phyloP scores from a whole-genome alignment of 352 stramenopile species.

The Phytopythium montanum region DNA sequence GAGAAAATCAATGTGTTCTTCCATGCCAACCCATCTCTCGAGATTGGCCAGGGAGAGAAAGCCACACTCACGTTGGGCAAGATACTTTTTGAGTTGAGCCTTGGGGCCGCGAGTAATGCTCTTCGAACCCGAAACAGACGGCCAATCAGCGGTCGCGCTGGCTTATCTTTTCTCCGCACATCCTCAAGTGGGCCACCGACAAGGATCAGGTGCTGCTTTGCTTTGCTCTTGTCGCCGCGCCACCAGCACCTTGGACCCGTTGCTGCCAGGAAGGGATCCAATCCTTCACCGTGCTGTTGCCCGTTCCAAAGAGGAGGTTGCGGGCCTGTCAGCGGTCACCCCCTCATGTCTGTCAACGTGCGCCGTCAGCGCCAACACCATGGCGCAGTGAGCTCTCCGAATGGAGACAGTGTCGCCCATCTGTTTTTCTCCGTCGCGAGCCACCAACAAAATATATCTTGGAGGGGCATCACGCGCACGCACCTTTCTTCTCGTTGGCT shows the following conservation, averaged over 20 bases:
- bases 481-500: background rate
- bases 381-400: no score
- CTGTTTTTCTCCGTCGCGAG: conserved; percentile 1
- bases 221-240: background rate
- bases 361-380: no score
- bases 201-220: conserved; percentile 13
- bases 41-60: conserved; percentile 2
- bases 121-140: background rate
- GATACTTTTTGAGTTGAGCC: conserved; percentile 24
- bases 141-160: conserved; percentile 17
- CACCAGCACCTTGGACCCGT: background rate
- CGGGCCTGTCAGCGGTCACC: no score
- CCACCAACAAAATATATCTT: conserved; percentile 5
- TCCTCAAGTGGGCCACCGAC: background rate
- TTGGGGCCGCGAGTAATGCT: conserved; percentile 4
- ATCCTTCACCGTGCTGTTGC: no score
- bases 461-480: background rate
- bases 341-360: no score
- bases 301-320: no score
- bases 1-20: conserved; percentile 1
- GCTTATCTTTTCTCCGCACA: conserved; percentile 23
- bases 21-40: background rate
- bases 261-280: conserved; percentile 2
- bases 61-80: conserved; percentile 8
- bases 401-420: no score